phyloP scores from a whole-genome alignment of 768 basidiomycete species.

The Collybia nuda region DNA sequence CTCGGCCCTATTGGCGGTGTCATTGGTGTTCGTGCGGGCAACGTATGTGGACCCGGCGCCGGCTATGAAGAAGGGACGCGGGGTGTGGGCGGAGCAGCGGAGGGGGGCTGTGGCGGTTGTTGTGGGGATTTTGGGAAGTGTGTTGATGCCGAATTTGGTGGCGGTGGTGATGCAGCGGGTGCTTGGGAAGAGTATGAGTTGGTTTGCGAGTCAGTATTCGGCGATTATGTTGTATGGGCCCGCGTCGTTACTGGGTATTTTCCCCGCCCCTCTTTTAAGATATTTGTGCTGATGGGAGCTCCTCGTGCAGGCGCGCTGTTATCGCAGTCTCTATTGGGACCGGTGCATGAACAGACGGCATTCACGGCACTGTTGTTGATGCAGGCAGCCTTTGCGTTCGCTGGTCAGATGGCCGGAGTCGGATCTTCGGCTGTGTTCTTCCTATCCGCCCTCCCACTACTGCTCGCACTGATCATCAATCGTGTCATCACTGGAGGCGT shows the following conservation, averaged over 20 bases:
- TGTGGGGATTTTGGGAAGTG: conserved; percentile 51
- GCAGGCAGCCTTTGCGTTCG: conserved; percentile 53
- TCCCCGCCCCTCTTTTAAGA: not conserved
- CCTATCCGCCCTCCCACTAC: conserved; percentile 56
- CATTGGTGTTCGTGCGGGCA: conserved; percentile 40
- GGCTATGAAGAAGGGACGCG: conserved; percentile 22
- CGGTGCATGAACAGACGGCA: conserved; percentile 57
- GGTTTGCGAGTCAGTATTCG: conserved; percentile 76
- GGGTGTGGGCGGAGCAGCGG: conserved; percentile 37
- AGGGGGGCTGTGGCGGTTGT: conserved; percentile 50
- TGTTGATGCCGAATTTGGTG: conserved; percentile 66
- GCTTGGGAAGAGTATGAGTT: conserved; percentile 74
- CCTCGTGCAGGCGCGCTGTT: conserved; percentile 51
- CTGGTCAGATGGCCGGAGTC: conserved; percentile 63
- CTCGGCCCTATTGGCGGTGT: conserved; percentile 43
- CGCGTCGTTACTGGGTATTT: conserved; percentile 64
- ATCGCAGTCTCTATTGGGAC: conserved; percentile 58
- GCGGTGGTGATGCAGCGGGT: conserved; percentile 67
- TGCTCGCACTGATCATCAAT: conserved; percentile 58
- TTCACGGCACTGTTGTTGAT: conserved; percentile 63
- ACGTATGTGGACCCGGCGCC: conserved; percentile 36
- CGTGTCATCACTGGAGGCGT: conserved; percentile 25
- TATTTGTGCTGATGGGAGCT: too few relatives aligned
- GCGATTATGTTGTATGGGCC: conserved; percentile 73
- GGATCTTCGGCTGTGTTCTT: conserved; percentile 81